Evolutionary conservation across 257 asterid genomes (phyloP).

Genomic region (Solanum arcanum): DNA sequence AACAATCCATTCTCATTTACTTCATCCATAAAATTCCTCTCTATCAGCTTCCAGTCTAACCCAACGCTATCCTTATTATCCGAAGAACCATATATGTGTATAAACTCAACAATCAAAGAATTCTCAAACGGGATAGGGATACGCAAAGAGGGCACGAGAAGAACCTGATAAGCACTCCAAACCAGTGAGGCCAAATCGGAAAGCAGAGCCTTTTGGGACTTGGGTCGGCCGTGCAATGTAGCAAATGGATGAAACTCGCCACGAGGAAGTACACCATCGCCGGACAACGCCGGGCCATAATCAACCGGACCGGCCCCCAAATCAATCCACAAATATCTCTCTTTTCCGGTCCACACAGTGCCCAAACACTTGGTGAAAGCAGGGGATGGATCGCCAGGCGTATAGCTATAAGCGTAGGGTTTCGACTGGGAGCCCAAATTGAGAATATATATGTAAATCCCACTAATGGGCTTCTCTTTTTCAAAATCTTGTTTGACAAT

Average conservation of each 20-base stretch:
- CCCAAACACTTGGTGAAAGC: constrained; percentile 77
- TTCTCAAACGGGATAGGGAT: constrained; percentile 69
- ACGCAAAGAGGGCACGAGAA: constrained; percentile 82
- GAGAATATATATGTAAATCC: constrained; percentile 62
- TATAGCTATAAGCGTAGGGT: constrained; percentile 63
- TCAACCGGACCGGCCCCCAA: constrained; percentile 97
- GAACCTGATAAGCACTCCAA: constrained; percentile 94
- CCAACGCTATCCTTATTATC: constrained; percentile 30
- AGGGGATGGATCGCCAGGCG: constrained; percentile 69
- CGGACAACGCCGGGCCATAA: constrained; percentile 84
- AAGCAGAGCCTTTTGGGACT: constrained; percentile 70
- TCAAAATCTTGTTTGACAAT: constrained; percentile 52
- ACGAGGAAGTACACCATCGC: constrained; percentile 83
- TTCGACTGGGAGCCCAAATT: constrained; percentile 48
- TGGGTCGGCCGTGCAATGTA: constrained; percentile 71
- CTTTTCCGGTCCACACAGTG: constrained; percentile 79
- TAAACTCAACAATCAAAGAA: constrained; percentile 53
- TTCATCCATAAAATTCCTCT: constrained; percentile 58
- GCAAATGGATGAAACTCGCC: constrained; percentile 97
- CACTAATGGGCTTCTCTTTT: constrained; percentile 40
- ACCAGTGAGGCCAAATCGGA: constrained; percentile 78
- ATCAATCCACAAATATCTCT: constrained; percentile 88
- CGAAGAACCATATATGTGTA: constrained; percentile 41
- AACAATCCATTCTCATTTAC: constrained; percentile 46
- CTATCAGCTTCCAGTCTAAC: constrained; percentile 64